Base-by-base conservation (phyloP, 2,329 filamentous ascomycete species). In the Ophiocordyceps australis region DNA sequence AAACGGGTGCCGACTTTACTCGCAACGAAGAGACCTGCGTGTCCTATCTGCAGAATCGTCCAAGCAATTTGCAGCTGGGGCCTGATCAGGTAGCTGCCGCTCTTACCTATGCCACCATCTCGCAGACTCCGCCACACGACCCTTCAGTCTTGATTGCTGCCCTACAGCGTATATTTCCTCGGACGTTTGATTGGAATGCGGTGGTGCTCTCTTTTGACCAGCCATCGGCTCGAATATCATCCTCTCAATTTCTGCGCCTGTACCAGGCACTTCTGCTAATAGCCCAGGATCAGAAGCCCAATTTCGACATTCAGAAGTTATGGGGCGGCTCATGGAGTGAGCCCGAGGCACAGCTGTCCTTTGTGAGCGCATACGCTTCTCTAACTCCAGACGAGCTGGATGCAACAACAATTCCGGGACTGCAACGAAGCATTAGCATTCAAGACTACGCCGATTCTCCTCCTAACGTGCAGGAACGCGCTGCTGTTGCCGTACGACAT, bases 311-410 rank as follows among this genome's bases (percentile, higher is more conserved):
- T 23, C 83, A 94, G 46, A 65, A 64, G 20, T 58, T 98, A 14
- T 95, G 89, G 85, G 85, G 85, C 30, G 85, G 85, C 40, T 59
- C 69, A 33, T 98, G 91, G 86, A 71, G 75, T 33, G 70, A 91
- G 37, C 68, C 77, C 10, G 74, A 92, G 33, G 81, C 89, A 0
- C 86, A 95, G 36, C 57, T 98, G 19, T 91, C 85, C n/a, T 94
- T 95, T 45, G 69, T 95, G 28, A 76, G 77, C 34, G 83, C 83
- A 12, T 94, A 86, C 45, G 63, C 86, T 14, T 79, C 78, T 4
- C 65, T 85, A 29, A 68, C 66, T 9, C 65, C 75, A 1, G 68
- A 80, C 16, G 69, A 85, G 39, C 62, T 93, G 15, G 83, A 95
- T 45, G 77, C 81, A 4, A 77, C 74, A 9, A 78, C 77, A 19